phyloP scores from a whole-genome alignment of 1,284 basidiomycete genomes.

The Ustilago hordei region DNA sequence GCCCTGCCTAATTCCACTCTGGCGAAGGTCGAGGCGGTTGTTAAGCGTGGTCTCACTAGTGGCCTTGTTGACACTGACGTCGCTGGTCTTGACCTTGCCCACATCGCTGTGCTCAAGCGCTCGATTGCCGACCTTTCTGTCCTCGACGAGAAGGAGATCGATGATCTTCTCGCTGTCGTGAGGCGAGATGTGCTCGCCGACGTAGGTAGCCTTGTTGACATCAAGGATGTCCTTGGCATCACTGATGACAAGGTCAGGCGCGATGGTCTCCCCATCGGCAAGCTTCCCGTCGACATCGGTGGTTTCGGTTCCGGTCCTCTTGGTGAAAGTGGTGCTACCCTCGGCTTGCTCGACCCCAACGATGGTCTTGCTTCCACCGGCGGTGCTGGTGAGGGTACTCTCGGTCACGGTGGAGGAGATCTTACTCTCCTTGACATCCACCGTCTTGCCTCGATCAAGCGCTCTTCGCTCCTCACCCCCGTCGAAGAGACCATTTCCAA shows the following conservation, averaged over 20 bases:
- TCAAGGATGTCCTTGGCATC: conserved; percentile 1
- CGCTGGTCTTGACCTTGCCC: conserved; percentile 9
- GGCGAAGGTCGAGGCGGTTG: conserved; percentile 8
- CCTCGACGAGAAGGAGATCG: conserved; percentile 11
- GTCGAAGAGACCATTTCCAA: conserved; percentile 7
- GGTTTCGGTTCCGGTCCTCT: conserved; percentile 1
- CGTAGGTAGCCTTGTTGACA: neutral
- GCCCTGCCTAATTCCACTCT: conserved; percentile 24
- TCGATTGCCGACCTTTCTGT: conserved; percentile 20
- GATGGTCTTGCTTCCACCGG: neutral
- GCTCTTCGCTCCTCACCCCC: conserved; percentile 15
- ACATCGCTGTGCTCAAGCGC: conserved; percentile 17
- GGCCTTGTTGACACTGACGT: neutral
- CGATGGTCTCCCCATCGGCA: neutral
- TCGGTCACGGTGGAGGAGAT: conserved; percentile 2
- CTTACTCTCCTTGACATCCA: conserved; percentile 13
- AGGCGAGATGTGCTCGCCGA: conserved; percentile 7
- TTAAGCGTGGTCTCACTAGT: conserved; percentile 3
- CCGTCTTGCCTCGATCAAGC: conserved; percentile 8
- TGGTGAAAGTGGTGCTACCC: neutral
- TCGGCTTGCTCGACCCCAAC: neutral
- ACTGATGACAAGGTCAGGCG: neutral
- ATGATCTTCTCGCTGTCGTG: neutral
- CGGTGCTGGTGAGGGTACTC: neutral
- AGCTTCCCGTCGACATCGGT: neutral